These are phyloP conservation scores for Erythrobasidium hasegawianum DNA, from an alignment of 1,284 basidiomycete species.

Conservation along the genomic window DNA sequence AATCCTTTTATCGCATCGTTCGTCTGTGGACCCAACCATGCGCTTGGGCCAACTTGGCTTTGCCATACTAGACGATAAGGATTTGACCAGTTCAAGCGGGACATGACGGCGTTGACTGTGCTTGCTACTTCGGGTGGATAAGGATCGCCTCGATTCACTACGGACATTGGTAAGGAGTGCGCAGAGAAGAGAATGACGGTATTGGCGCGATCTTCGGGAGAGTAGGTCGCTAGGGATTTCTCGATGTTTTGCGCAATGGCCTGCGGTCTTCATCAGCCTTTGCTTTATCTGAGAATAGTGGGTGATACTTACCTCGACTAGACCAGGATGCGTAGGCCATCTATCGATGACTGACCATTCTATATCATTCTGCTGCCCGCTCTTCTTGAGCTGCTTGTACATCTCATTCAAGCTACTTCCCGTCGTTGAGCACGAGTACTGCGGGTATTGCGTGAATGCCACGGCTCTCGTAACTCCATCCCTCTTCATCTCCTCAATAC, in stretches of 20 bases:
- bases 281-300: background rate
- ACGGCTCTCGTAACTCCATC: constrained; percentile 91
- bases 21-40: constrained; percentile 99
- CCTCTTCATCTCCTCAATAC: constrained; percentile 74
- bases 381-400: constrained; percentile 56
- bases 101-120: constrained; percentile 85
- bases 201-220: constrained; percentile 62
- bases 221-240: constrained; percentile 74
- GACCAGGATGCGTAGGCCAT: constrained; percentile 92
- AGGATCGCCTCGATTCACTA: constrained; percentile 96
- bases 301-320: constrained; percentile 80
- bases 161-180: constrained; percentile 94
- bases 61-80: constrained; percentile 96
- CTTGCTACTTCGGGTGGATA: constrained; percentile 95
- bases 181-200: constrained; percentile 83
- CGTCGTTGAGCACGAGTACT: constrained; percentile 97
- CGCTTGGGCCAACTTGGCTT: constrained; percentile 91
- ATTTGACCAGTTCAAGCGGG: constrained; percentile 65
- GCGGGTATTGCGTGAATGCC: constrained; percentile 98
- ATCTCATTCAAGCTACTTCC: constrained; percentile 96
- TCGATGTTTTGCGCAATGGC: constrained; percentile 87
- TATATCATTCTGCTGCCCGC: constrained; percentile 60
- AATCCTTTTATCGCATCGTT: constrained; percentile 86
- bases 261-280: constrained; percentile 51
- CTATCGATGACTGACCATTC: constrained; percentile 98